Evolutionary conservation across 2,329 filamentous ascomycete genomes (phyloP).

Genomic region (Polytolypa hystricis): DNA sequence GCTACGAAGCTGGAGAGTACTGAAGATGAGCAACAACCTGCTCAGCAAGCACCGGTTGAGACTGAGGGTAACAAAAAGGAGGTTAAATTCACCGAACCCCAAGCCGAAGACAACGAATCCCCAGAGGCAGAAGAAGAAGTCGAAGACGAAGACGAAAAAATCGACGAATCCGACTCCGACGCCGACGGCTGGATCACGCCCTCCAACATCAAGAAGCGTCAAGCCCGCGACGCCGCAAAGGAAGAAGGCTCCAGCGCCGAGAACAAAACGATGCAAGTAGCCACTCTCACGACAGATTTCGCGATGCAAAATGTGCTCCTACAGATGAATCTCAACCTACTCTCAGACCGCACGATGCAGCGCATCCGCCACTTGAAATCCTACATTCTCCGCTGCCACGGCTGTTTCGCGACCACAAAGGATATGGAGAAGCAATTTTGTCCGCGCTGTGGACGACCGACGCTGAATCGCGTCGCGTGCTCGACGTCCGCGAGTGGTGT

Average conservation of each 20-base stretch:
- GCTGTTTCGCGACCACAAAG: slow-evolving; percentile 75
- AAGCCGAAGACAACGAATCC: slow-evolving; percentile 9
- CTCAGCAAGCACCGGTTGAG: slow-evolving; percentile 4
- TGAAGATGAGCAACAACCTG: slow-evolving; percentile 17
- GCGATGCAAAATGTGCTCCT: slow-evolving; percentile 96
- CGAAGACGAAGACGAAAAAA: slow-evolving; percentile 20
- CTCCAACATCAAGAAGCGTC: slow-evolving; percentile 76
- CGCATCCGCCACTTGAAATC: slow-evolving; percentile 78
- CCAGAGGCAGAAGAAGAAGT: slow-evolving; percentile 16
- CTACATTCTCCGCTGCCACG: slow-evolving; percentile 86
- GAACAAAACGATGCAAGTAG: slow-evolving; percentile 64
- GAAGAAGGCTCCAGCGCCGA: slow-evolving; percentile 40
- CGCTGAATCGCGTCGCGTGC: slow-evolving; percentile 74
- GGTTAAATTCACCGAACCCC: no score
- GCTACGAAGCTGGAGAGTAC: slow-evolving; percentile 19
- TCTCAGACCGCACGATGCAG: slow-evolving; percentile 61
- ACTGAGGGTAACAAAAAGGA: slow-evolving; percentile 4
- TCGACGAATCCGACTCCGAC: slow-evolving; percentile 34
- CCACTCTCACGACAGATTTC: slow-evolving; percentile 89
- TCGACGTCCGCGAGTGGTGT: slow-evolving; percentile 69
- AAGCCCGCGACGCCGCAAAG: slow-evolving; percentile 52
- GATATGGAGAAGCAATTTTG: slow-evolving; percentile 89
- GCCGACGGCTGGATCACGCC: slow-evolving; percentile 86
- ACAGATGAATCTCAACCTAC: slow-evolving; percentile 84
- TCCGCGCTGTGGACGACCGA: slow-evolving; percentile 76